phyloP scores from a whole-genome alignment of 2,329 filamentous ascomycete species.

The Colletotrichum magnum region DNA sequence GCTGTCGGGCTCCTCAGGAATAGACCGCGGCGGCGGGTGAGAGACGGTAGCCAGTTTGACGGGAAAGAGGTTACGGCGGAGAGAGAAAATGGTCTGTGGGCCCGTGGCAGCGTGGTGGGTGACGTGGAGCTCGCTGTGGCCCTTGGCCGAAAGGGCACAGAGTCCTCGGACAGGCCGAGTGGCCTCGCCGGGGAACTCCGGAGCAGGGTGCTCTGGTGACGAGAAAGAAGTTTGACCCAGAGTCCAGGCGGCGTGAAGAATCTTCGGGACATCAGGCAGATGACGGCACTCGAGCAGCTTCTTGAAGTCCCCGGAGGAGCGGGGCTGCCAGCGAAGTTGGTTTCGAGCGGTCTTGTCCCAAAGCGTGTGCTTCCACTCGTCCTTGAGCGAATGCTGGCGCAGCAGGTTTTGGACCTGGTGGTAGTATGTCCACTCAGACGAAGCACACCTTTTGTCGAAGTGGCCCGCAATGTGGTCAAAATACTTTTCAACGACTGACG shows the following conservation, averaged over 20 bases:
- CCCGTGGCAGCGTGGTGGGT: slow-evolving; percentile 24
- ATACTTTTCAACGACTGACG: slow-evolving; percentile 57
- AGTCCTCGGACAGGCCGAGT: slow-evolving; percentile 40
- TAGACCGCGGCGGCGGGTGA: slow-evolving; percentile 28
- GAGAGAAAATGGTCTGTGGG: slow-evolving; percentile 32
- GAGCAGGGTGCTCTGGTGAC: slow-evolving; percentile 41
- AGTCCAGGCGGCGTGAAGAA: slow-evolving; percentile 61
- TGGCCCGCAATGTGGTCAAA: slow-evolving; percentile 64
- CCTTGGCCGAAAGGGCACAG: slow-evolving; percentile 39
- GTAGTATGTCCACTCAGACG: slow-evolving; percentile 57
- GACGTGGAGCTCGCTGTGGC: slow-evolving; percentile 21
- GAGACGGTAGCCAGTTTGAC: slow-evolving; percentile 32
- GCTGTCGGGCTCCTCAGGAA: slow-evolving; percentile 31
- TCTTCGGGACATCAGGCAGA: slow-evolving; percentile 55
- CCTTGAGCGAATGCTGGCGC: slow-evolving; percentile 59
- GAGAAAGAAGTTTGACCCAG: slow-evolving; percentile 59
- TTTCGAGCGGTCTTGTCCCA: slow-evolving; percentile 61
- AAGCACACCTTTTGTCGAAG: slow-evolving; percentile 49
- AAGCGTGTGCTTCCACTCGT: slow-evolving; percentile 61
- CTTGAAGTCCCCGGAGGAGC: slow-evolving; percentile 59
- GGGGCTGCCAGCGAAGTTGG: slow-evolving; percentile 56
- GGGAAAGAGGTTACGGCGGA: slow-evolving; percentile 24
- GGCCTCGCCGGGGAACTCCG: slow-evolving; percentile 36
- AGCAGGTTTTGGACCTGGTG: slow-evolving; percentile 61
- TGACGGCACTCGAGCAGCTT: slow-evolving; percentile 61